Percentiles rank a stretch among this genome's conserved stretches.
These are phyloP conservation scores for Auriscalpium microsporum DNA, from an alignment of 768 basidiomycete species.

Conservation along the genomic window DNA sequence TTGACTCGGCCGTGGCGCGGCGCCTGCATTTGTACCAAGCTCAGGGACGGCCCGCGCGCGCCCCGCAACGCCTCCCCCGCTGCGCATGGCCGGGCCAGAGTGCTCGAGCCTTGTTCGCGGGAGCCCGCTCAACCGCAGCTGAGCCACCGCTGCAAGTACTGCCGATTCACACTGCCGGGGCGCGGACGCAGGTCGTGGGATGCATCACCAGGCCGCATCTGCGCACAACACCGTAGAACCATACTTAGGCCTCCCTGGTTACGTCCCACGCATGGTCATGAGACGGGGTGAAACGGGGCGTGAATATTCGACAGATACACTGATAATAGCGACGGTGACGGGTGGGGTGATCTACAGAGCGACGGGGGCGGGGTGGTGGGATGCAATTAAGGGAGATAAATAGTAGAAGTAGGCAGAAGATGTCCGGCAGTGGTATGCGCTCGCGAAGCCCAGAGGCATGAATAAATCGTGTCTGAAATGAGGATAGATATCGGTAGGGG, in stretches of 20 bases:
- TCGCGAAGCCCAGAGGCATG: conserved; percentile 12
- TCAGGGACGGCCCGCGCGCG: too few species aligned
- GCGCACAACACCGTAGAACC: too few species aligned
- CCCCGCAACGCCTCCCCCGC: too few species aligned
- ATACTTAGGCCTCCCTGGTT: neutral
- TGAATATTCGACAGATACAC: neutral
- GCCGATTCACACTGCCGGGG: too few species aligned
- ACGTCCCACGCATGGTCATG: conserved; percentile 1
- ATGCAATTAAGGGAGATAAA: neutral
- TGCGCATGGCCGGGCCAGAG: too few species aligned
- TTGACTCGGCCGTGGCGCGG: too few species aligned
- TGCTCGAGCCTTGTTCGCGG: too few species aligned
- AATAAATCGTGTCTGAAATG: conserved; percentile 11
- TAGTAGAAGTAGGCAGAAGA: conserved; percentile 1
- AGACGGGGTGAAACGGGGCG: neutral
- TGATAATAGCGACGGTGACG: neutral
- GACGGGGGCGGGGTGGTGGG: neutral
- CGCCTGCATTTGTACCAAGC: too few species aligned
- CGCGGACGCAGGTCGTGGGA: too few species aligned
- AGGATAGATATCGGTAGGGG: conserved; percentile 10
- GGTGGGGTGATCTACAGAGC: neutral
- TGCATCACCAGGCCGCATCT: too few species aligned
- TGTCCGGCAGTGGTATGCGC: conserved; percentile 16
- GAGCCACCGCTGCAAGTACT: too few species aligned
- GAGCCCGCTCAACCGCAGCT: too few species aligned